Evolutionary conservation across 768 basidiomycete genomes (phyloP).

Genomic region (Sarcomyxa edulis): DNA sequence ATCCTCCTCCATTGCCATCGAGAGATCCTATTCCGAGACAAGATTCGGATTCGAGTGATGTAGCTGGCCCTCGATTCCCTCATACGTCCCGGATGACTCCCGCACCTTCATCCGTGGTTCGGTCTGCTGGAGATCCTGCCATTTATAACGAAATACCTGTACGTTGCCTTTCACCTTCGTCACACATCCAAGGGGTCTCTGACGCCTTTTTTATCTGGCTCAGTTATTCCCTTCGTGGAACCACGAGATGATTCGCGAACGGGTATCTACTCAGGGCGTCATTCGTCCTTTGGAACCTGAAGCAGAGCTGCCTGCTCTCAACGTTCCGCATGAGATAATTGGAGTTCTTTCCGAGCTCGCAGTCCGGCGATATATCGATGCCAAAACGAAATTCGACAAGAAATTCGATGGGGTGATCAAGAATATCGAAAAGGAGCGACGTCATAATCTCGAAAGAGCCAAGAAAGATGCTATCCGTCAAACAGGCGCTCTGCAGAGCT

Average conservation of each 20-base stretch:
- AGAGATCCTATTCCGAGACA: too few species aligned
- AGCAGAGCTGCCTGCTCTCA: constrained; percentile 58
- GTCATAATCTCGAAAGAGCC: constrained; percentile 57
- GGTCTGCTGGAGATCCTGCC: constrained; percentile 54
- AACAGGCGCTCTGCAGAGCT: constrained; percentile 42
- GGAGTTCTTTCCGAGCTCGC: constrained; percentile 73
- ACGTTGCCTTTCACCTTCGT: constrained; percentile 10
- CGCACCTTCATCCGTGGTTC: constrained; percentile 14
- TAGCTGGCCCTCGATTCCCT: background rate
- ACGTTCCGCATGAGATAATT: constrained; percentile 58
- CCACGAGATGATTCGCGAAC: constrained; percentile 83
- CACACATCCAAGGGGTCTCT: background rate
- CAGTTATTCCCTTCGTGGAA: constrained; percentile 33
- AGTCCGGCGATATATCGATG: constrained; percentile 71
- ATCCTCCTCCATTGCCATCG: too few species aligned
- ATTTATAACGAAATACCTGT: constrained; percentile 53
- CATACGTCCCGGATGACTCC: background rate
- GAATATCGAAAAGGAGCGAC: constrained; percentile 62
- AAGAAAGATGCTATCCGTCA: constrained; percentile 56
- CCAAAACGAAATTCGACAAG: constrained; percentile 52
- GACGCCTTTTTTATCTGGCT: constrained; percentile 1
- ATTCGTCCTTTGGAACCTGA: constrained; percentile 78
- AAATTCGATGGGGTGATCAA: constrained; percentile 58
- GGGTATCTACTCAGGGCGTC: constrained; percentile 78
- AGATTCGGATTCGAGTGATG: too few species aligned